Percentiles rank a stretch among this genome's conserved stretches.
phyloP scores from a whole-genome alignment of 805 yeast species.

The Metschnikowia arizonensis region DNA sequence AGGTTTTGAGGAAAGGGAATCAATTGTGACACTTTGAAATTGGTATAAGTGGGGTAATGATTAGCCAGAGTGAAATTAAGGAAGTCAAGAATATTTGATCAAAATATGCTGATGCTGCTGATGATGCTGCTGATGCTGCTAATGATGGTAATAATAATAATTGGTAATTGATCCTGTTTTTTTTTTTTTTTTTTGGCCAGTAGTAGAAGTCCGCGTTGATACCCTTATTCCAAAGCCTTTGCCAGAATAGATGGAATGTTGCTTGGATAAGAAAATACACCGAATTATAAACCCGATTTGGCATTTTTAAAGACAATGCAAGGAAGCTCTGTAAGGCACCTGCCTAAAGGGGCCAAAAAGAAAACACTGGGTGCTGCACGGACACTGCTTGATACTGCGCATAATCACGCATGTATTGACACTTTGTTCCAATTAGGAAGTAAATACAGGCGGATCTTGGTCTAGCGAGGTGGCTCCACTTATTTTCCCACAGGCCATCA shows the following conservation, averaged over 20 bases:
- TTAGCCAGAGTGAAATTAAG: too few relatives aligned
- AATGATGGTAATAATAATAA: too few relatives aligned
- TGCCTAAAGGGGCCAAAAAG: background rate
- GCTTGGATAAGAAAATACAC: background rate
- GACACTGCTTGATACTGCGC: background rate
- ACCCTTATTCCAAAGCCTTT: background rate
- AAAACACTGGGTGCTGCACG: background rate
- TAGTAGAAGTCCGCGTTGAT: background rate
- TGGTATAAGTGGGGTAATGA: too few relatives aligned
- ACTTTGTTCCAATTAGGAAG: background rate
- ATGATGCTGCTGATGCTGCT: too few relatives aligned
- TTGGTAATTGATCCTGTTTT: background rate
- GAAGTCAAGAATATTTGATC: too few relatives aligned
- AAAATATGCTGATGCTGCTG: too few relatives aligned
- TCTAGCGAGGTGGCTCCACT: background rate
- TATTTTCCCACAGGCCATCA: background rate
- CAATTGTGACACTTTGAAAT: too few relatives aligned
- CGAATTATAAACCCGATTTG: constrained; percentile 1
- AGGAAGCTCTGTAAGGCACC: background rate
- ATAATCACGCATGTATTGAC: background rate
- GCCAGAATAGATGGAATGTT: background rate
- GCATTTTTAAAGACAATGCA: constrained; percentile 5
- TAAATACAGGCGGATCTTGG: background rate
- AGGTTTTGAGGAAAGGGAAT: too few relatives aligned
- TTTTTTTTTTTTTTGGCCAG: too few relatives aligned